A percentile compares a stretch with the other conserved stretches of the same genome.
Evolutionary conservation across 2,329 filamentous ascomycete genomes (phyloP).

Genomic region (Cytospora mali): DNA sequence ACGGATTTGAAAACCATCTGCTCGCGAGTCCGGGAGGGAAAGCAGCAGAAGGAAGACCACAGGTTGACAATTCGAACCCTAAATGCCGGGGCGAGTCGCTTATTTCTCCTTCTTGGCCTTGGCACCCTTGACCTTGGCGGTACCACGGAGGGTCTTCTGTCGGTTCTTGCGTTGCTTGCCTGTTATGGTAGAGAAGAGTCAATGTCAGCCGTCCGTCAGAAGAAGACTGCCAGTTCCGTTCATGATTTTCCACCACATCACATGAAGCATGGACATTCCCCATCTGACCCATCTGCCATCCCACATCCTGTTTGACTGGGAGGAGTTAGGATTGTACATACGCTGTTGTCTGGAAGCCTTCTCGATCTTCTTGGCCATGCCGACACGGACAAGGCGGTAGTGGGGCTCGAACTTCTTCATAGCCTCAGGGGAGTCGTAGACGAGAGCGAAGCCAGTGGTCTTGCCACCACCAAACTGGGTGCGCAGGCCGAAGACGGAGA

Average conservation of each 20-base stretch:
- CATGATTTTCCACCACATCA: neutral
- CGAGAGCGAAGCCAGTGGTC: constrained; percentile 96
- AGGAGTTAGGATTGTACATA: constrained; percentile 61
- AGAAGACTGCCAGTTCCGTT: constrained; percentile 4
- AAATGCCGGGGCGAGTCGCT: constrained; percentile 44
- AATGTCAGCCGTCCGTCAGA: neutral
- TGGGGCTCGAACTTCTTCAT: constrained; percentile 99
- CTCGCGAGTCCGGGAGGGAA: neutral
- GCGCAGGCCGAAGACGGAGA: constrained; percentile 97
- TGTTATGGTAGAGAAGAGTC: constrained; percentile 47
- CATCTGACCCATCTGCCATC: neutral
- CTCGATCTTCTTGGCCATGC: constrained; percentile 92
- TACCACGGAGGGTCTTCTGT: constrained; percentile 97
- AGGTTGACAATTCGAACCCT: constrained; percentile 18
- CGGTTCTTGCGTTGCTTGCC: constrained; percentile 99
- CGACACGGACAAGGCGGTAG: constrained; percentile 95
- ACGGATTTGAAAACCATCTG: constrained; percentile 23
- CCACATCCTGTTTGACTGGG: neutral
- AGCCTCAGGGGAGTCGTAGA: constrained; percentile 97
- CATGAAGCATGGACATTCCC: neutral
- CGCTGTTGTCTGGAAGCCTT: constrained; percentile 98
- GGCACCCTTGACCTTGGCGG: constrained; percentile 96
- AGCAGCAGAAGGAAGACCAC: constrained; percentile 13
- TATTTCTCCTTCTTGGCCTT: constrained; percentile 94
- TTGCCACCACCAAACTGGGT: constrained; percentile 99